Evolutionary conservation across 2,329 filamentous ascomycete genomes (phyloP).

Genomic region (Apiospora sp.): DNA sequence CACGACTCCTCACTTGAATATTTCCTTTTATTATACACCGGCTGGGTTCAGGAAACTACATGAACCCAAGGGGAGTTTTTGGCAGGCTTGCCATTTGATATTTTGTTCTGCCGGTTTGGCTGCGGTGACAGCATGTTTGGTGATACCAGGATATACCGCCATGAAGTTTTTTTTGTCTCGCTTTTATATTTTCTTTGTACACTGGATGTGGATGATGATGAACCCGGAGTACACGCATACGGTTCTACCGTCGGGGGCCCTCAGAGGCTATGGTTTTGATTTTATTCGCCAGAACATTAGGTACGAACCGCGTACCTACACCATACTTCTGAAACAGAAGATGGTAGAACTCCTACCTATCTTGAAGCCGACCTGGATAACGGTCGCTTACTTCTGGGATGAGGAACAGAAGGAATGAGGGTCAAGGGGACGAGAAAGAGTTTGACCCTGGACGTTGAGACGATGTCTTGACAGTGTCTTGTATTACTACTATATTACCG

Average conservation of each 20-base stretch:
- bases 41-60: background rate
- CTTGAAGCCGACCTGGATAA: background rate
- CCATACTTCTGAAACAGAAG: background rate
- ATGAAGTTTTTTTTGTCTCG: background rate
- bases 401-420: no score
- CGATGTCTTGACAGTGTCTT: conserved; percentile 12
- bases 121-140: conserved; percentile 20
- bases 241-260: background rate
- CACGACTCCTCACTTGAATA: conserved; percentile 17
- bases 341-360: background rate
- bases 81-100: conserved; percentile 9
- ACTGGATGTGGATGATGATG: background rate
- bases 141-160: conserved; percentile 21
- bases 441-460: background rate
- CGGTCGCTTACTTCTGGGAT: background rate
- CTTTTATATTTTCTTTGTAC: background rate
- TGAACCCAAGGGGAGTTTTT: background rate
- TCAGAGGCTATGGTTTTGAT: background rate
- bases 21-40: conserved; percentile 25
- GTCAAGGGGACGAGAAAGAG: background rate
- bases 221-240: conserved; percentile 7
- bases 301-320: background rate
- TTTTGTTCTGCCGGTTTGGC: conserved; percentile 18
- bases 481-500: conserved; percentile 4
- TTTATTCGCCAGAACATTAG: background rate